These are phyloP conservation scores for Solanum ossicruentum DNA, from an alignment of 257 asterid species.

Conservation along the genomic window DNA sequence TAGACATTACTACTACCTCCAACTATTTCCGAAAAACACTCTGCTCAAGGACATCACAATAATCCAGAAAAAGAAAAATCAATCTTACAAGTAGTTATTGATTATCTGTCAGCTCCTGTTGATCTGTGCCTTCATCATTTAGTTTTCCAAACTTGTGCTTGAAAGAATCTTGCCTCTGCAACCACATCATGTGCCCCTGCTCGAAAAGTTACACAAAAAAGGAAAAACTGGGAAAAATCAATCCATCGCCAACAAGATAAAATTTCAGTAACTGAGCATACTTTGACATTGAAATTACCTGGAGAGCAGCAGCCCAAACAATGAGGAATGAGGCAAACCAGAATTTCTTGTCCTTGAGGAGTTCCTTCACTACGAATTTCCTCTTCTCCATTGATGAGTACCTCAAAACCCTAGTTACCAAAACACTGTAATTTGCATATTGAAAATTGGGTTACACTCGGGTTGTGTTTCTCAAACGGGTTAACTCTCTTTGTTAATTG, in stretches of 20 bases:
- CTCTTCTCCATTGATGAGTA: constrained; percentile 25
- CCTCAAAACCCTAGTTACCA: background rate
- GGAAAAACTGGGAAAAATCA: background rate
- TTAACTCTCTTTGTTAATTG: background rate
- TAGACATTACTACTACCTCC: no score
- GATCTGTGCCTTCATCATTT: constrained; percentile 8
- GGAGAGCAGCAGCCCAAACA: constrained; percentile 81
- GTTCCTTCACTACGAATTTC: constrained; percentile 30
- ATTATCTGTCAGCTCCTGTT: background rate
- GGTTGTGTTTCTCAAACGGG: background rate
- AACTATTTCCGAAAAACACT: no score
- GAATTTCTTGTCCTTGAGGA: constrained; percentile 60
- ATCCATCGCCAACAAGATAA: background rate
- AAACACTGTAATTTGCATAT: background rate
- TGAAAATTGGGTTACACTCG: background rate
- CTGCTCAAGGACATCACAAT: no score
- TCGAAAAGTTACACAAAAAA: background rate
- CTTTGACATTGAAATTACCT: constrained; percentile 27
- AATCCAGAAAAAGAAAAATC: no score
- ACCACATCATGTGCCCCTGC: constrained; percentile 93
- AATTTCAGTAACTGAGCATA: background rate
- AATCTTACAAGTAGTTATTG: background rate
- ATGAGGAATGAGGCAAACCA: constrained; percentile 72
- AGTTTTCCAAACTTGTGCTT: constrained; percentile 54
- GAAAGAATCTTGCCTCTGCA: constrained; percentile 75